Evolutionary conservation across 768 basidiomycete species (phyloP).

Genomic region (Crepidotus variabilis): DNA sequence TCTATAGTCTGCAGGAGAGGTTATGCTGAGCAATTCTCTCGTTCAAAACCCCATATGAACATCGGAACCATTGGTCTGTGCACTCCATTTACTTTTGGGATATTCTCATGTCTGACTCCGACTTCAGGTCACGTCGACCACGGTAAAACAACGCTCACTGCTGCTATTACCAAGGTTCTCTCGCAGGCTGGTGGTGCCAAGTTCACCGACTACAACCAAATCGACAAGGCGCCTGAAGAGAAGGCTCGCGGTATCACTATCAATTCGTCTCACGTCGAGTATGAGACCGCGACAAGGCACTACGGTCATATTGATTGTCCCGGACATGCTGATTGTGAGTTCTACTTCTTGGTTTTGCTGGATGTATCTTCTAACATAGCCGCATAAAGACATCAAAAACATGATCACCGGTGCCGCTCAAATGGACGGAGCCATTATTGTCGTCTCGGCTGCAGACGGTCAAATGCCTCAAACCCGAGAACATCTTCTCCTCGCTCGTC

Average conservation of each 20-base stretch:
- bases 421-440: slow-evolving; percentile 94
- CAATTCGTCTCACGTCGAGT: slow-evolving; percentile 98
- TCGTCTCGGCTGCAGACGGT: slow-evolving; percentile 97
- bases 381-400: slow-evolving; percentile 79
- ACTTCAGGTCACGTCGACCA: slow-evolving; percentile 88
- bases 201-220: slow-evolving; percentile 95
- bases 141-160: slow-evolving; percentile 96
- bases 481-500: slow-evolving; percentile 94
- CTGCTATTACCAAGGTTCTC: slow-evolving; percentile 93
- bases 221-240: slow-evolving; percentile 99
- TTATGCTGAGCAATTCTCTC: slow-evolving; percentile 77
- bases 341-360: slow-evolving; percentile 3
- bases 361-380: slow-evolving; percentile 9
- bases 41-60: slow-evolving; percentile 89
- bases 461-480: slow-evolving; percentile 99
- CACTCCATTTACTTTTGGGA: slow-evolving; percentile 1
- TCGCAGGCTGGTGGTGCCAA: slow-evolving; percentile 69
- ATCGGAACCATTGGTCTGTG: slow-evolving; percentile 84
- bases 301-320: slow-evolving; percentile 99
- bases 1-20: slow-evolving; percentile 51
- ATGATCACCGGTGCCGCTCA: slow-evolving; percentile 99
- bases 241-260: slow-evolving; percentile 99
- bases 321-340: slow-evolving; percentile 90
- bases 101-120: slow-evolving; percentile 4
- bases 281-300: slow-evolving; percentile 86